These are phyloP conservation scores for Ogataea nonfermentans DNA, from an alignment of 805 yeast species.

Conservation along the genomic window DNA sequence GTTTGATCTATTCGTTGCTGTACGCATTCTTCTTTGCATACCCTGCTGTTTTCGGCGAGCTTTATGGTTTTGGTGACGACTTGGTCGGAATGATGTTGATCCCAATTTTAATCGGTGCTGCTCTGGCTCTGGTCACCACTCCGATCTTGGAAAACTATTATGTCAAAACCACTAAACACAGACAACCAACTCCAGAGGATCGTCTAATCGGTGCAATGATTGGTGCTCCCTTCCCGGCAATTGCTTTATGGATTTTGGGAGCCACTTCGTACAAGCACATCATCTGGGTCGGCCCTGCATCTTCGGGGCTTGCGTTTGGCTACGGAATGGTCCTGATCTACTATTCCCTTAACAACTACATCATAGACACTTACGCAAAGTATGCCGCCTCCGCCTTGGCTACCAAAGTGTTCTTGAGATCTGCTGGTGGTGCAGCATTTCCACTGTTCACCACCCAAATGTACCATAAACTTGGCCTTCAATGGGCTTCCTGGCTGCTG, in stretches of 20 bases:
- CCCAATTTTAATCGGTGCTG: slow-evolving; percentile 87
- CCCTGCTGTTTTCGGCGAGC: slow-evolving; percentile 79
- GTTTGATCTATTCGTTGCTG: slow-evolving; percentile 83
- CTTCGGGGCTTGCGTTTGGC: slow-evolving; percentile 58
- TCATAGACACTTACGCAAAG: slow-evolving; percentile 84
- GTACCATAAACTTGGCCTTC: slow-evolving; percentile 70
- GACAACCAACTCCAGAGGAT: slow-evolving; percentile 76
- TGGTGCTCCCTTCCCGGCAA: slow-evolving; percentile 80
- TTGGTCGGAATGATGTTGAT: slow-evolving; percentile 82
- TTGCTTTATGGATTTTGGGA: slow-evolving; percentile 75
- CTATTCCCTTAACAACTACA: slow-evolving; percentile 69
- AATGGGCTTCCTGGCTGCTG: slow-evolving; percentile 79
- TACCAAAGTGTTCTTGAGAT: slow-evolving; percentile 75
- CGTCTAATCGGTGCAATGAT: slow-evolving; percentile 78
- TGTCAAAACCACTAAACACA: slow-evolving; percentile 44
- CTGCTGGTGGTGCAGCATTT: slow-evolving; percentile 86
- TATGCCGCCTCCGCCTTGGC: slow-evolving; percentile 81
- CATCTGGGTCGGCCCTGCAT: slow-evolving; percentile 65
- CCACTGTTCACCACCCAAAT: slow-evolving; percentile 79
- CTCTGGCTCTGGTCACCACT: slow-evolving; percentile 69
- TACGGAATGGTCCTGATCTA: slow-evolving; percentile 61
- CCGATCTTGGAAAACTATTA: slow-evolving; percentile 69
- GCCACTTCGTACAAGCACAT: slow-evolving; percentile 70
- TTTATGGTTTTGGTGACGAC: slow-evolving; percentile 77
- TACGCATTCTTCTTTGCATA: slow-evolving; percentile 95